These are phyloP conservation scores for Camellia japonica DNA, from an alignment of 148 eudicot species.

Conservation along the genomic window DNA sequence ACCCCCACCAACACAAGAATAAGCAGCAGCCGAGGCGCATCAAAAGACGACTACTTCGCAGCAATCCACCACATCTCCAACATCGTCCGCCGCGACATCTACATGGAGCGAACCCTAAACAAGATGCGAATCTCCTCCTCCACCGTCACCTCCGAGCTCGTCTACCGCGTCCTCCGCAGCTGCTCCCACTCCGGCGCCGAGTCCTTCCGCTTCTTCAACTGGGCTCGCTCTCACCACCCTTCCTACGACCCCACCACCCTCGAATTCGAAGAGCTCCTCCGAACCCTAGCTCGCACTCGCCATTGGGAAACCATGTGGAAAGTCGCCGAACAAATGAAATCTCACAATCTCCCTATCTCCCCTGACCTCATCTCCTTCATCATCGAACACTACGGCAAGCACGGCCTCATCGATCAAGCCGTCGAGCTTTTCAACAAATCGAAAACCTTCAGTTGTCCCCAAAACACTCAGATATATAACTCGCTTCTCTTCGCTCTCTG, in stretches of 20 bases:
- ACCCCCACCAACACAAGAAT: neutral
- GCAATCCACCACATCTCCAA: conserved; percentile 85
- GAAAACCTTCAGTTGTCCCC: conserved; percentile 49
- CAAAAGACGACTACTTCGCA: conserved; percentile 81
- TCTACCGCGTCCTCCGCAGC: conserved; percentile 75
- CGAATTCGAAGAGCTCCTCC: conserved; percentile 76
- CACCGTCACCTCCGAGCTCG: conserved; percentile 59
- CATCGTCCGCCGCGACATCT: conserved; percentile 82
- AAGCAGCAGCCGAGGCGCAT: conserved; percentile 15
- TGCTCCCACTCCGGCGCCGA: conserved; percentile 58
- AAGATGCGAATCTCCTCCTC: conserved; percentile 47
- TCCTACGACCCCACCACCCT: conserved; percentile 68
- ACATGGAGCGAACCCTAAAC: conserved; percentile 84
- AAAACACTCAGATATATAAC: conserved; percentile 61
- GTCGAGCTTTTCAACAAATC: conserved; percentile 72
- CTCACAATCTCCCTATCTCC: conserved; percentile 35
- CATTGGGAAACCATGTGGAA: conserved; percentile 99
- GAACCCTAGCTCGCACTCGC: conserved; percentile 58
- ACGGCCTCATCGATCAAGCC: conserved; percentile 68
- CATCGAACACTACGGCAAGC: conserved; percentile 74
- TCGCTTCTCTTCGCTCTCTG: conserved; percentile 74
- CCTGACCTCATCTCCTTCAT: conserved; percentile 37
- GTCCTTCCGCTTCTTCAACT: conserved; percentile 83
- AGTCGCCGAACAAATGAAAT: conserved; percentile 56
- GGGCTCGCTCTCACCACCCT: conserved; percentile 69